Conservation (phyloP, 768 basidiomycete species). For the Boletus sp. region DNA sequence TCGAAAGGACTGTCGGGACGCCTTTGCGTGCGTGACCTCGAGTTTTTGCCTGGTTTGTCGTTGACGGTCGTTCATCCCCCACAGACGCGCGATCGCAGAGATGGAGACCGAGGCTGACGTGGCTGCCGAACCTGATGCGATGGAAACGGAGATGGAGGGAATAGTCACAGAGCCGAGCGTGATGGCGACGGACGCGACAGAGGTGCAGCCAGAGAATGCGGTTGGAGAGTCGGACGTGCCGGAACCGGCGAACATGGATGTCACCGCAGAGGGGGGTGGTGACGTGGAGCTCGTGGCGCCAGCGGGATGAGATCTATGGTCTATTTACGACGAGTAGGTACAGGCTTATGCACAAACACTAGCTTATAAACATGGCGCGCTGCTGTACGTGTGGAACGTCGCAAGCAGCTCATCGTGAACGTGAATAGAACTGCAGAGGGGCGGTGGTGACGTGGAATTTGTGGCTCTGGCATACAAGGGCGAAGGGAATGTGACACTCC, state of each 20-base stretch:
- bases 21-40: conserved; percentile 52
- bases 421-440: no score
- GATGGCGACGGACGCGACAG: not conserved
- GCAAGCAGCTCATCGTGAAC: no score
- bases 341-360: not conserved
- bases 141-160: conserved; percentile 9
- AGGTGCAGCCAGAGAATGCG: not conserved
- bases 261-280: not conserved
- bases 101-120: conserved; percentile 43
- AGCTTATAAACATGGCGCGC: not conserved
- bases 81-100: conserved; percentile 44
- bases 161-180: not conserved
- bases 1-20: conserved; percentile 56
- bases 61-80: not conserved
- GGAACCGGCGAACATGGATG: not conserved
- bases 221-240: not conserved
- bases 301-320: conserved; percentile 9
- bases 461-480: no score
- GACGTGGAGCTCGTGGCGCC: conserved; percentile 1
- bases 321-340: not conserved
- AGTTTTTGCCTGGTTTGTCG: not conserved
- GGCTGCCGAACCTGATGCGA: not conserved
- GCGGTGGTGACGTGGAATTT: no score
- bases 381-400: not conserved
- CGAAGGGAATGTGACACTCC: no score